Percentiles rank a stretch among this genome's conserved stretches.
These are phyloP conservation scores for Vishniacozyma victoriae DNA, from an alignment of 768 basidiomycete genomes.

Conservation along the genomic window DNA sequence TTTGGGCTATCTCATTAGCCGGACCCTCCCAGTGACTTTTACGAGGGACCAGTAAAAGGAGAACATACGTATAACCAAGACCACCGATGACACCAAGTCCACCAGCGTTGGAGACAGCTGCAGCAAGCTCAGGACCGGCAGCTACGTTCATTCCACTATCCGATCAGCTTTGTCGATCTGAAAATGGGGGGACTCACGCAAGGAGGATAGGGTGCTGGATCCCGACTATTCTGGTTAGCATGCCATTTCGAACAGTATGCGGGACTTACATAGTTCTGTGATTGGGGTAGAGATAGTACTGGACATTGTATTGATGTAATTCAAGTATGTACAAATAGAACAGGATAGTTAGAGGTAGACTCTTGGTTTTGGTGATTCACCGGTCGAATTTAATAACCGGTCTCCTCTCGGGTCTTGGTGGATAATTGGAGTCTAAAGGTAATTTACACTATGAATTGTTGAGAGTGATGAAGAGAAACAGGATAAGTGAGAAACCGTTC, in stretches of 20 bases:
- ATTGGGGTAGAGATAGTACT: slow-evolving; percentile 67
- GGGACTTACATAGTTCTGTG: slow-evolving; percentile 60
- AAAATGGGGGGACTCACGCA: slow-evolving; percentile 53
- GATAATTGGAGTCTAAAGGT: too few species aligned
- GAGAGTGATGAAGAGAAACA: too few species aligned
- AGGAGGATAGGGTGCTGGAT: slow-evolving; percentile 83
- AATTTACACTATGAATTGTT: too few species aligned
- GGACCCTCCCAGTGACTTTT: slow-evolving; percentile 58
- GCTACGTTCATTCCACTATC: slow-evolving; percentile 69
- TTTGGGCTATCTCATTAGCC: slow-evolving; percentile 56
- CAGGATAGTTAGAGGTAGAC: too few species aligned
- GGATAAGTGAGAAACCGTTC: too few species aligned
- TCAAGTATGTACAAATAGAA: too few species aligned
- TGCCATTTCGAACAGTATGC: background rate
- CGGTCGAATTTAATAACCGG: too few species aligned
- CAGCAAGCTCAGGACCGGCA: slow-evolving; percentile 72
- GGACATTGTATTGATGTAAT: too few species aligned
- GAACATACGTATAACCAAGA: slow-evolving; percentile 36
- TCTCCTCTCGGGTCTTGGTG: too few species aligned
- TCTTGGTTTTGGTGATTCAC: too few species aligned
- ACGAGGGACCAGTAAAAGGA: slow-evolving; percentile 49
- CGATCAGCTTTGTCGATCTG: background rate
- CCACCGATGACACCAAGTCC: slow-evolving; percentile 91
- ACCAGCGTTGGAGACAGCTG: slow-evolving; percentile 89
- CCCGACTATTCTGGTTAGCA: slow-evolving; percentile 44